Base-by-base conservation (phyloP, 768 basidiomycete species). In the Cubamyces sp. region DNA sequence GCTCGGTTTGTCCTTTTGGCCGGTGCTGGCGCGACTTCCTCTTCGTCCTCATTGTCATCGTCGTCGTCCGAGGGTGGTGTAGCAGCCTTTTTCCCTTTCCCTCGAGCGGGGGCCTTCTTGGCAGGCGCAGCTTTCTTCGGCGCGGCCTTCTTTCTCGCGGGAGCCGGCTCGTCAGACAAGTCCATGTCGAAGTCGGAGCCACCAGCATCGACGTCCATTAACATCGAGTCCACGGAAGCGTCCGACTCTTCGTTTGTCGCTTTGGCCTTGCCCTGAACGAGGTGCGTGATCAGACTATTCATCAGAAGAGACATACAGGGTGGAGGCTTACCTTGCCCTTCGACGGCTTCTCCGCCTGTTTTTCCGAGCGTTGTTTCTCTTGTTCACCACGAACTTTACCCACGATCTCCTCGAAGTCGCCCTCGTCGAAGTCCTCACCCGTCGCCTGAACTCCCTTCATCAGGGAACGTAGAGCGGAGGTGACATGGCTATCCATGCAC, bases 381-480 rank as follows among this genome's bases (percentile, higher is more conserved):
- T 88, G 85, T 50, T 85, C 77, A 66, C 88, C 84, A 69, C 87
- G 87, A n/a, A 87, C 87, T 73, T 85, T 87, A 57, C 77, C 78
- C 3, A 92, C 92, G 74, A 86, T 76, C 58, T 91, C 88, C 40
- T 91, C 90, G 8, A 94, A 74, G 19, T 86, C 86, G 16, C 87
- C 87, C 62, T 93, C 91, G n/a, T 84, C 85, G 14, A 88, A 64
- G 7, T 88, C 86, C 9, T 81, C 88, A 9, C 81, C 87, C 9
- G 79, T 82, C n/a, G 82, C 80, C 57, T 84, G 81, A 11, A 93
- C 87, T 26, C 82, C 85, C 61, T 84, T 87, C 79, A 91, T 83
- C 57, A 93, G 76, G 3, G 74, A 70, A 65, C 84, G 85, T 65
- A 94, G 70, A 3, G 84, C 79, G 42, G 74, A 77, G 30, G 70